Percentiles rank a stretch among this genome's conserved stretches.
These are phyloP conservation scores for Vitrella brassicaformis DNA, from an alignment of 73 alveolate genomes.

Conservation along the genomic window DNA sequence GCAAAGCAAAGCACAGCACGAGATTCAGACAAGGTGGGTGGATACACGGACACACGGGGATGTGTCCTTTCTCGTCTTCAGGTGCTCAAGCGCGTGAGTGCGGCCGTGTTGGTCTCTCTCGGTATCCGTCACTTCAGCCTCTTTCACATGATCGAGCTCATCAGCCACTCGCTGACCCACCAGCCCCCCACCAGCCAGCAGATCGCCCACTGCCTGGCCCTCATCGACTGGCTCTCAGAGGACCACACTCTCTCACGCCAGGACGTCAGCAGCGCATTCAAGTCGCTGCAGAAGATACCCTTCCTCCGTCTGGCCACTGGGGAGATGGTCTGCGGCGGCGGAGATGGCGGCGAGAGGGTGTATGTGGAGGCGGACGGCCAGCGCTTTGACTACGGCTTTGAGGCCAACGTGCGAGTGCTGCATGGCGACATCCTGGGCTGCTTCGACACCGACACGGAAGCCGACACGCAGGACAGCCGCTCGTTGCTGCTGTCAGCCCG, in stretches of 20 bases:
- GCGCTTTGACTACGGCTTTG: neutral
- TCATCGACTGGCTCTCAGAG: neutral
- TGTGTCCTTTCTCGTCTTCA: no score
- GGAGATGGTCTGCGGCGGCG: neutral
- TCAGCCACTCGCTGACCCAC: no score
- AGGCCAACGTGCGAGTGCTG: neutral
- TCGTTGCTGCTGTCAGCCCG: neutral
- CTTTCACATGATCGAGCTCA: no score
- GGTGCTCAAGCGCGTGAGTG: no score
- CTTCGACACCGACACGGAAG: neutral
- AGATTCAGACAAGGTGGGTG: no score
- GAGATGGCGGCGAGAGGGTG: neutral
- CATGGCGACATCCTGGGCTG: neutral
- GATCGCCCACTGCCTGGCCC: no score
- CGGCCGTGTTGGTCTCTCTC: no score
- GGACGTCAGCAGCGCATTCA: neutral
- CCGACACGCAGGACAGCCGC: neutral
- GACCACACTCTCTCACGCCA: neutral
- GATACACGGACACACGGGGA: no score
- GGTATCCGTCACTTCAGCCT: no score
- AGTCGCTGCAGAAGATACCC: neutral
- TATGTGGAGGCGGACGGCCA: neutral
- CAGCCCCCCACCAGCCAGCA: no score
- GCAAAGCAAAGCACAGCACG: no score
- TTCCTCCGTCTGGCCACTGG: neutral